A percentile compares a stretch with the other conserved stretches of the same genome.
Conservation (phyloP, 345 rosid genomes). For the Eucalyptus pauciflora region DNA sequence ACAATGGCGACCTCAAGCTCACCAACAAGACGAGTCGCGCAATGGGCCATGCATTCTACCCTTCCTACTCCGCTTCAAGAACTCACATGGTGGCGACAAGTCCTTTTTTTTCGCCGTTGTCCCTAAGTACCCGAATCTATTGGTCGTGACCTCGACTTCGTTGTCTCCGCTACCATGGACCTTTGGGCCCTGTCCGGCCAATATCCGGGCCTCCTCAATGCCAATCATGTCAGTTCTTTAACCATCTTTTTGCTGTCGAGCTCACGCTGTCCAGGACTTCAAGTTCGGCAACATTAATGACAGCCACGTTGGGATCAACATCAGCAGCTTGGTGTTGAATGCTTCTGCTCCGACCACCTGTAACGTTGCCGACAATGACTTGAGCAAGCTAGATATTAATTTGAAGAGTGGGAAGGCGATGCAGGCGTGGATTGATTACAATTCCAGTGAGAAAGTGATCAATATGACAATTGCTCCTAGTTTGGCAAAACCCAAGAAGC, state of each 20-base stretch:
- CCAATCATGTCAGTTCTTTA: neutral
- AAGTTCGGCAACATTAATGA: neutral
- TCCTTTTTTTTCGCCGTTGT: too few species aligned
- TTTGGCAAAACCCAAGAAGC: constrained; percentile 24
- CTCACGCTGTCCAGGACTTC: neutral
- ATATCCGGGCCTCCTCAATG: neutral
- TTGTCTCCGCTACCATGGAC: neutral
- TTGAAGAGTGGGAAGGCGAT: neutral
- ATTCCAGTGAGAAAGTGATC: neutral
- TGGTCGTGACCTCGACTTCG: too few species aligned
- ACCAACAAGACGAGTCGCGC: too few species aligned
- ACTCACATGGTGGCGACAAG: too few species aligned
- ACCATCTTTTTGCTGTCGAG: neutral
- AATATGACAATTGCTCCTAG: neutral
- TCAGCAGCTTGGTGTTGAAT: neutral
- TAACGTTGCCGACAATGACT: neutral
- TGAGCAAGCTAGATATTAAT: neutral
- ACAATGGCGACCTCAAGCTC: too few species aligned
- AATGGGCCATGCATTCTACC: too few species aligned
- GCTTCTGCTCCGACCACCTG: neutral
- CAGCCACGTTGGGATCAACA: neutral
- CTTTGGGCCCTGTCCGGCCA: neutral
- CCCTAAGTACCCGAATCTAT: too few species aligned
- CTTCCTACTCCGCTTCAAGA: too few species aligned
- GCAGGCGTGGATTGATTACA: neutral